phyloP scores from a whole-genome alignment of 23 red algal species.

The Pyropia haitanensis region DNA sequence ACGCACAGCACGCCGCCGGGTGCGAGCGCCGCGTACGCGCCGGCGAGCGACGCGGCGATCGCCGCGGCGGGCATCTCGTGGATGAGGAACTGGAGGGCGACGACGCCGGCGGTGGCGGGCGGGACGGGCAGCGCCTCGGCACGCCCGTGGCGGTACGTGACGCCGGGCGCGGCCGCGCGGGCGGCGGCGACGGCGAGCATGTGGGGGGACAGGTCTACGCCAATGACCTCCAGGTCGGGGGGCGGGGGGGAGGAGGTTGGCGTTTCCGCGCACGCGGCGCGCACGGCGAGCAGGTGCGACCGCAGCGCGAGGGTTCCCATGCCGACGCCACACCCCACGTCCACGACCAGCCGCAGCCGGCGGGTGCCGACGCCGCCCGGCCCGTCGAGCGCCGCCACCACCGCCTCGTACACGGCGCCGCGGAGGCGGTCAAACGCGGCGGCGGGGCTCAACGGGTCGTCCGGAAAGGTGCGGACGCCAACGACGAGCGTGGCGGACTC shows the following conservation, averaged over 20 bases:
- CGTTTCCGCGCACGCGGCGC: no score
- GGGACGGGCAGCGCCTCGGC: slow-evolving; percentile 17
- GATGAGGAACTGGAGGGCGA: slow-evolving; percentile 29
- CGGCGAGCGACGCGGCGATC: slow-evolving; percentile 4
- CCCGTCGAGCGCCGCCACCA: no score
- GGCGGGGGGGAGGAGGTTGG: no score
- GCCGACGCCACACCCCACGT: slow-evolving; percentile 53
- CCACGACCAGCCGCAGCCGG: no score
- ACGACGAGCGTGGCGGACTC: slow-evolving; percentile 25
- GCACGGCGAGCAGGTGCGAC: slow-evolving; percentile 33
- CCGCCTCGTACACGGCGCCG: slow-evolving; percentile 5
- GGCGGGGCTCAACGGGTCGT: slow-evolving; percentile 1
- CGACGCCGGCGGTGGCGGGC: slow-evolving; percentile 13
- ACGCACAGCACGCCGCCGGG: slow-evolving; percentile 26
- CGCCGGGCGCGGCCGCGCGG: not conserved
- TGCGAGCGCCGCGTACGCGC: slow-evolving; percentile 18
- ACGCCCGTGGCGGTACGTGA: slow-evolving; percentile 35
- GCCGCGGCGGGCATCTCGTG: slow-evolving; percentile 59
- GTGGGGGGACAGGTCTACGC: no score
- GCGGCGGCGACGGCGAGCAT: no score
- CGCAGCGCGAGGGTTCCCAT: slow-evolving; percentile 35
- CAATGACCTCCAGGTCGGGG: no score
- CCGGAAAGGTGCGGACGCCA: slow-evolving; percentile 8
- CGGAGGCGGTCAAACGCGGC: slow-evolving; percentile 2
- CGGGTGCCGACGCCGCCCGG: no score